Percentiles rank a stretch among this genome's conserved stretches.
These are phyloP conservation scores for Davidsoniella eucalypti DNA, from an alignment of 2,329 filamentous ascomycete species.

Conservation along the genomic window DNA sequence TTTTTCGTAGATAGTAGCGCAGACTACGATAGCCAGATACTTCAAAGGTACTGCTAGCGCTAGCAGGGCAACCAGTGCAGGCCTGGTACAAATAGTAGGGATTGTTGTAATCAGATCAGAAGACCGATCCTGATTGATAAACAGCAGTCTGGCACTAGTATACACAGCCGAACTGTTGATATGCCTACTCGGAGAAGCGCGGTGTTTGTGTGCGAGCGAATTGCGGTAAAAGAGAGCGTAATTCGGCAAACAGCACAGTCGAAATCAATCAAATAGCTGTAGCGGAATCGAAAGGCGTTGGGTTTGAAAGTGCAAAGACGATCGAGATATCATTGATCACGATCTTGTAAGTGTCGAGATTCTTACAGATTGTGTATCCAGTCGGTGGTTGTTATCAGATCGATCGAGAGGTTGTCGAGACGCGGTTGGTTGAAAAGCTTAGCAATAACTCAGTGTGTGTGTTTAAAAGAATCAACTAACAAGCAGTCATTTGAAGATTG, in stretches of 20 bases:
- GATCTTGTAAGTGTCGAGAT: background rate
- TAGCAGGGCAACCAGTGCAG: background rate
- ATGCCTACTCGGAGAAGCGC: background rate
- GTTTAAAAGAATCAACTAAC: background rate
- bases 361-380: too few relatives aligned
- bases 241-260: background rate
- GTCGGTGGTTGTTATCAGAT: background rate
- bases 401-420: background rate
- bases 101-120: conserved; percentile 11
- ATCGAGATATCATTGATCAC: conserved; percentile 12
- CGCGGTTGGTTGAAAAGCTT: too few relatives aligned
- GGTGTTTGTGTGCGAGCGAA: background rate
- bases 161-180: background rate
- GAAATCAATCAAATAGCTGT: conserved; percentile 12
- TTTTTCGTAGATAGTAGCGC: background rate
- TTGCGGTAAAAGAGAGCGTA: too few relatives aligned
- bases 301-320: conserved; percentile 7
- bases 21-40: background rate
- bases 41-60: conserved; percentile 2
- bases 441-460: background rate
- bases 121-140: conserved; percentile 11
- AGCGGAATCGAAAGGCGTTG: conserved; percentile 11
- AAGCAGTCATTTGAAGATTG: background rate
- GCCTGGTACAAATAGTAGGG: background rate
- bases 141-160: background rate